Evolutionary conservation across 225 moss, liverwort and hornwort species (phyloP), one percentile per base, ranked within the genome.

Genomic region (Pseudoscleropodium purum): DNA sequence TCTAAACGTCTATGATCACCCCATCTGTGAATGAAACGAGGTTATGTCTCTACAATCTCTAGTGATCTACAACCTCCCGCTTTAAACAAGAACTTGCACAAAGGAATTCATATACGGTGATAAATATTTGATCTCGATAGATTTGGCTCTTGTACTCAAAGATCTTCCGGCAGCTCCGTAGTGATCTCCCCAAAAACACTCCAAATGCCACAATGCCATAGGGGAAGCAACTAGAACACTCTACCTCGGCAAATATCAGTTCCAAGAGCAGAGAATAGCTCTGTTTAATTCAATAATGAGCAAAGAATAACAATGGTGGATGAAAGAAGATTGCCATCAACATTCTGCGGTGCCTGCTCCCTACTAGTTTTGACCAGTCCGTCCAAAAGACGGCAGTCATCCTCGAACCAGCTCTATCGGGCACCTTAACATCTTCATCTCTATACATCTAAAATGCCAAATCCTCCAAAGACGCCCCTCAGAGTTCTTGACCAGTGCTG

Each of bases 391-490:
- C 73, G 61, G 67, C 56, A 67, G 86, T 80, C 88, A 86, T 85
- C 78, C 83, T 90, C 82, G 67, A 75, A 90, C 67, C 90, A 85
- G 89, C 84, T 91, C 84, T 43, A 24, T 52, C 78, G 69, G 49
- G 68, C 75, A 91, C 84, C 81, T 82, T 8, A n/a, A 78, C 87
- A 92, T 79, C 90, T 87, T 90, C 81, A 73, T 82, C 86, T 81
- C 85, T 60, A 75, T 67, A 78, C 66, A 70, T 86, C 70, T 45
- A 75, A 83, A 88, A 77, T 79, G 83, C 49, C 56, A 85, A 88
- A 70, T 80, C 67, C 68, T 88, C 33, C 45, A 63, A 41, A 89
- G 83, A 67, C 34, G 47, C 52, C 61, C 86, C 81, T 81, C 75
- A 17, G 54, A 79, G 70, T 37, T 75, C 81, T 69, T 67, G 84